Evolutionary conservation across 352 stramenopile species (phyloP).

Genomic region (Globisporangium lucens): DNA sequence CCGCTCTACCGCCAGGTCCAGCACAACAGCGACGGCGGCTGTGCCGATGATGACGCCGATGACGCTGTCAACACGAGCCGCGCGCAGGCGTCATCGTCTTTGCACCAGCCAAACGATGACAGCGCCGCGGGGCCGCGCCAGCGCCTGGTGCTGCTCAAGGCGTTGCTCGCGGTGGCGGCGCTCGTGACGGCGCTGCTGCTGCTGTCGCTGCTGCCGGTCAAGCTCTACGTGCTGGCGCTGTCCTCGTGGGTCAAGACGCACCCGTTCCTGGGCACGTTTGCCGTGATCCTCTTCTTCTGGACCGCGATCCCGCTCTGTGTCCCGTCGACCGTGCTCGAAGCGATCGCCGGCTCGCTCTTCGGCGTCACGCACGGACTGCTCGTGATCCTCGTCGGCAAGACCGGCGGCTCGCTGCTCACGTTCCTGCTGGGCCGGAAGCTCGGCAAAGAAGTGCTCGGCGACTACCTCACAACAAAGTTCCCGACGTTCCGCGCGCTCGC

Average conservation of each 20-base stretch:
- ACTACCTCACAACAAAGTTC: conserved; percentile 58
- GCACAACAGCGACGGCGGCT: background rate
- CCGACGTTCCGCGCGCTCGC: conserved; percentile 69
- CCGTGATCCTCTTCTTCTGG: conserved; percentile 53
- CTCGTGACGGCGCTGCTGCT: conserved; percentile 16
- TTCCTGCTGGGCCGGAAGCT: conserved; percentile 57
- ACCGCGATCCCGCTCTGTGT: conserved; percentile 67
- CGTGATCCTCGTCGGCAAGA: conserved; percentile 68
- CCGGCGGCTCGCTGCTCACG: conserved; percentile 58
- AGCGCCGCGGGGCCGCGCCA: background rate
- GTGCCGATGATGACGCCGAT: background rate
- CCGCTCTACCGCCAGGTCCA: conserved; percentile 2
- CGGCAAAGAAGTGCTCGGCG: conserved; percentile 55
- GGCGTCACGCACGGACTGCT: conserved; percentile 44
- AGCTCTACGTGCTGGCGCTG: conserved; percentile 34
- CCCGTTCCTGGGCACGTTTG: conserved; percentile 45
- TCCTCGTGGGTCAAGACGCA: conserved; percentile 52
- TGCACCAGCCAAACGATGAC: background rate
- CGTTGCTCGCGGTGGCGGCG: background rate
- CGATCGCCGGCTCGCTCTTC: conserved; percentile 64
- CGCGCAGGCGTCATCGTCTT: background rate
- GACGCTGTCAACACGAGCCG: background rate
- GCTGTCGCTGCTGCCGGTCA: conserved; percentile 46
- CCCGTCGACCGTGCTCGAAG: conserved; percentile 62
- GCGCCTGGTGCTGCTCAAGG: conserved; percentile 6